A percentile compares a stretch with the other conserved stretches of the same genome.
Conservation (phyloP, 23 red algal genomes). For the Gracilaria gracilis region DNA sequence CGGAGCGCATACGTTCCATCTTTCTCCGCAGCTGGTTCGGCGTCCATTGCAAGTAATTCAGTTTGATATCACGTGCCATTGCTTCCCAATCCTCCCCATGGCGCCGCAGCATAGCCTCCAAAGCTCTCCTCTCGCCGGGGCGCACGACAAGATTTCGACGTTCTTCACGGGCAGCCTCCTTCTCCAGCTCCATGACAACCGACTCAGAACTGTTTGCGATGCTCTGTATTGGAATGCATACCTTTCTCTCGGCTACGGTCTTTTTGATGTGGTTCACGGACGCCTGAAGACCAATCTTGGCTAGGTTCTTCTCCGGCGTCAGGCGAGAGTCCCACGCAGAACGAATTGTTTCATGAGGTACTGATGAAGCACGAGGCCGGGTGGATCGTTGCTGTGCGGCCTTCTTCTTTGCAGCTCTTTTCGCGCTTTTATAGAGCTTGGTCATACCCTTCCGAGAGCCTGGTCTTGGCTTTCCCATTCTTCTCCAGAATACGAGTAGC, state of each 20-base stretch:
- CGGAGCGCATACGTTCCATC: constrained; percentile 38
- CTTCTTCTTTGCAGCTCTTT: constrained; percentile 39
- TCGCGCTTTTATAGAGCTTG: constrained; percentile 36
- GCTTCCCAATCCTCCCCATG: constrained; percentile 63
- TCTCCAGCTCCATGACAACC: constrained; percentile 46
- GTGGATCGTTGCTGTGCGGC: constrained; percentile 25
- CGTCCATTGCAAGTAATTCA: constrained; percentile 75
- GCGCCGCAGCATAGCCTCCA: constrained; percentile 39
- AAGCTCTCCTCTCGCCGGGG: constrained; percentile 51
- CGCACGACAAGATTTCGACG: constrained; percentile 37
- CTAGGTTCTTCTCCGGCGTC: constrained; percentile 43
- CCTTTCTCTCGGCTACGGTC: neutral
- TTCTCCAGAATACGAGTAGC: neutral
- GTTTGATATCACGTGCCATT: constrained; percentile 74
- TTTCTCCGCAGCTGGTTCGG: constrained; percentile 53
- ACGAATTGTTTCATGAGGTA: constrained; percentile 38
- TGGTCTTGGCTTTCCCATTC: constrained; percentile 50
- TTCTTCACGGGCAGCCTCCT: constrained; percentile 49
- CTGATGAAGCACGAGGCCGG: neutral
- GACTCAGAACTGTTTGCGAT: neutral
- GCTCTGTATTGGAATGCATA: constrained; percentile 10
- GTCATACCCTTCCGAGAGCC: constrained; percentile 60
- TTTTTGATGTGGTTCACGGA: constrained; percentile 45
- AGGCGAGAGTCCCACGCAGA: constrained; percentile 33
- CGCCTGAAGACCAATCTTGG: constrained; percentile 37